Evolutionary conservation across 441 rosid species (phyloP).

Genomic region (California macrophylla): DNA sequence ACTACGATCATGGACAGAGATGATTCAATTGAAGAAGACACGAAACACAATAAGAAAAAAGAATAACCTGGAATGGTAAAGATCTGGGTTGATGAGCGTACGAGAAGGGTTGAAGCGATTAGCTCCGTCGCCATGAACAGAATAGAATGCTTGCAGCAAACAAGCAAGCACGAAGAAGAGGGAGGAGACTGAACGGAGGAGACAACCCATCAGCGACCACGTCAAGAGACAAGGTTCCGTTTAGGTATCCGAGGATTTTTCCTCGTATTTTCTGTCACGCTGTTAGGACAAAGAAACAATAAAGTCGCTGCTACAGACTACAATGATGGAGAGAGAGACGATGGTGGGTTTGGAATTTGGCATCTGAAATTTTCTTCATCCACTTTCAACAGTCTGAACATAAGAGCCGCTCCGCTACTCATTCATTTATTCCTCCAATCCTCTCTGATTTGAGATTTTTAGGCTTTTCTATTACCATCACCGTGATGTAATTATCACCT

Average conservation of each 20-base stretch:
- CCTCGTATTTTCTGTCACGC: background rate
- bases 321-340: background rate
- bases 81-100: constrained; percentile 86
- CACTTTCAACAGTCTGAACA: background rate
- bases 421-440: no score
- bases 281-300: background rate
- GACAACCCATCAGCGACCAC: background rate
- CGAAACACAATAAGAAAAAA: no score
- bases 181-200: background rate
- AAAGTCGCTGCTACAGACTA: background rate
- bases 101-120: constrained; percentile 23
- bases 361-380: background rate
- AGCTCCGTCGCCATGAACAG: constrained; percentile 20
- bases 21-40: no score
- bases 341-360: background rate
- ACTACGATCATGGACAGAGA: background rate
- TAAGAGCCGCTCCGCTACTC: no score
- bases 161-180: constrained; percentile 18
- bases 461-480: no score
- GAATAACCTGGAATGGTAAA: constrained; percentile 79
- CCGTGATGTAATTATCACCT: no score
- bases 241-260: background rate
- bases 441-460: no score
- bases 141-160: constrained; percentile 17
- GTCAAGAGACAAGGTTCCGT: constrained; percentile 1